Evolutionary conservation across 2,329 filamentous ascomycete species (phyloP).

Genomic region (Mollisiaceae sp.): DNA sequence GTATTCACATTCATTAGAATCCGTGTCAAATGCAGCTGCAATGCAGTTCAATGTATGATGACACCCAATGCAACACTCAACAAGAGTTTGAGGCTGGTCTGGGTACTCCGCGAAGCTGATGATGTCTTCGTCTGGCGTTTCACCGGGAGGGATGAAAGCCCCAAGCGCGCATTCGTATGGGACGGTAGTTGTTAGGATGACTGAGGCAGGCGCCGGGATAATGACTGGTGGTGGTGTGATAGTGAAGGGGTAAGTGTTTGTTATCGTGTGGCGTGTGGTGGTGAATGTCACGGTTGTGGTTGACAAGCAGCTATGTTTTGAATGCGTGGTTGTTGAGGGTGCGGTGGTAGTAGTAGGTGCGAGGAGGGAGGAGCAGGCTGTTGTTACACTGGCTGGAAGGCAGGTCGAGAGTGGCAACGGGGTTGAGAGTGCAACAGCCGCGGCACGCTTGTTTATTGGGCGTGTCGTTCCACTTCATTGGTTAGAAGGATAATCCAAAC

Average conservation of each 20-base stretch:
- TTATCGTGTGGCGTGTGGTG: conserved; percentile 9
- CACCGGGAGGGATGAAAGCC: neutral
- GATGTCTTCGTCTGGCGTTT: neutral
- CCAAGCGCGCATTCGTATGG: neutral
- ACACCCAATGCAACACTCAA: conserved; percentile 6
- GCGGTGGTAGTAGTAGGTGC: conserved; percentile 4
- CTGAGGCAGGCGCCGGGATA: neutral
- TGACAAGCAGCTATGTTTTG: conserved; percentile 2
- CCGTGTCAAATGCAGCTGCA: neutral
- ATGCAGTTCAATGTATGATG: conserved; percentile 7
- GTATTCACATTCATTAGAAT: neutral
- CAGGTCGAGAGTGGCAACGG: conserved; percentile 2
- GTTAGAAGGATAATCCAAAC: no score
- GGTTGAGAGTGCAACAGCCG: neutral
- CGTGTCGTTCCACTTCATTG: neutral
- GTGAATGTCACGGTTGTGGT: conserved; percentile 11
- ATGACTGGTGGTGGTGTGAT: conserved; percentile 8
- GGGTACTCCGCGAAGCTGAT: neutral
- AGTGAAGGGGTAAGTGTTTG: neutral
- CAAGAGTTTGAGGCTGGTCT: conserved; percentile 1
- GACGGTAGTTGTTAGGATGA: conserved; percentile 8
- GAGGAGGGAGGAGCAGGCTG: conserved; percentile 6
- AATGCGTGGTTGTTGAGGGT: neutral
- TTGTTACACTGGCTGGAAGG: conserved; percentile 4
- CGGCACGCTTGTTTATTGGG: conserved; percentile 4